Base-by-base conservation (phyloP, 192 early-diverging fungal species). In the Entophlyctis helioformis region DNA sequence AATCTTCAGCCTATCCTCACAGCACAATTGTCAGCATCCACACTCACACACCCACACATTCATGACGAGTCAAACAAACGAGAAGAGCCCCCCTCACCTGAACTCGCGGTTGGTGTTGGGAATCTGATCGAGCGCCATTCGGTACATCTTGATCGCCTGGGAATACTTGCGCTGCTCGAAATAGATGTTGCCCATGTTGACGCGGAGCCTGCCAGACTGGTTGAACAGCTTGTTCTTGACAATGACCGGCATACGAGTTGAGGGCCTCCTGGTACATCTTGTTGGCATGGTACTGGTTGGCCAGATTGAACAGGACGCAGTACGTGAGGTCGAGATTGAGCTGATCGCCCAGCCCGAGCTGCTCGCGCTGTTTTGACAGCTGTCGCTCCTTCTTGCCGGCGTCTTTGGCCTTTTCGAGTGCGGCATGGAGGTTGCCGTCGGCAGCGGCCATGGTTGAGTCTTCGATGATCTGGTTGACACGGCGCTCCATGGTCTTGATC, bases 151-250 rank as follows among this genome's bases (percentile, higher is more conserved):
- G 25, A 78, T 56, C 2, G 75, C 75, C 42, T 75, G 72, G 0
- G 69, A 61, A 25, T 67, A 75, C 56, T 75, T 74, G 44, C 54
- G 36, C 52, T 72, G 71, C 51, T 72, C 69, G 57, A 75, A 69
- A 50, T 78, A 75, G 15, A 74, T 72, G 54, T 78, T 78, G 11
- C 75, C 75, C 75, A 78, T 78, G 48, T 78, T 78, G 37, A 78
- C 75, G 16, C 75, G 38, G 33, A 78, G 53, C 44, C 72, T 37
- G 16, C 72, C 72, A 36, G 54, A 51, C 58, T 78, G 75, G 48
- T 75, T 72, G 51, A 78, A 78, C 39, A 72, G 51, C 54, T 78
- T 78, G 56, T 78, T 78, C 36, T 74, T 74, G 11, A 75, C 75
- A 60, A 78, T 75, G 6, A 75, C 67, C n/a, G 25, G 67, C 53